Evolutionary conservation across 768 basidiomycete species (phyloP).

Genomic region (Russula sp.): DNA sequence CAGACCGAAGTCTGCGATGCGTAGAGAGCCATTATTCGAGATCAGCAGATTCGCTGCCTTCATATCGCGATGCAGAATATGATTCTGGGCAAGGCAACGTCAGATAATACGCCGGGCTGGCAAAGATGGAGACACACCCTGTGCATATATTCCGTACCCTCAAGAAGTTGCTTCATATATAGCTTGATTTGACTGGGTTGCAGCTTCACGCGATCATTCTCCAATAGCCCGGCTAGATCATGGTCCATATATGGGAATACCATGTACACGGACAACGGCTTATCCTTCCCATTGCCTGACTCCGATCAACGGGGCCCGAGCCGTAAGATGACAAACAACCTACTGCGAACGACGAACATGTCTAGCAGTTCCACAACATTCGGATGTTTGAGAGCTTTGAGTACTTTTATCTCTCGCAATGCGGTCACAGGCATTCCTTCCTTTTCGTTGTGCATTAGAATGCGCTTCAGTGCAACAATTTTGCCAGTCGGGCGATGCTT

Average conservation of each 20-base stretch:
- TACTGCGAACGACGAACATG: slow-evolving; percentile 85
- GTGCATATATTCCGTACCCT: slow-evolving; percentile 96
- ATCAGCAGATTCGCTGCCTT: slow-evolving; percentile 97
- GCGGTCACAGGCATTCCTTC: slow-evolving; percentile 98
- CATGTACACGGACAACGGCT: slow-evolving; percentile 86
- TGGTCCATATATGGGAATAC: slow-evolving; percentile 99
- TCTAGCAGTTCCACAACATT: slow-evolving; percentile 85
- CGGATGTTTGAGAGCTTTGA: slow-evolving; percentile 83
- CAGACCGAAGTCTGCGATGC: slow-evolving; percentile 95
- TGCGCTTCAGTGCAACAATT: slow-evolving; percentile 85
- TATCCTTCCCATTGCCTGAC: slow-evolving; percentile 57
- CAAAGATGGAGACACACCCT: slow-evolving; percentile 47
- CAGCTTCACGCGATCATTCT: slow-evolving; percentile 84
- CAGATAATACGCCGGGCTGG: slow-evolving; percentile 6
- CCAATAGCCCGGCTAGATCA: slow-evolving; percentile 89
- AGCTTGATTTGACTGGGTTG: slow-evolving; percentile 86
- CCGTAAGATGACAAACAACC: slow-evolving; percentile 28
- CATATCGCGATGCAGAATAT: slow-evolving; percentile 97
- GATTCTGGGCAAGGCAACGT: slow-evolving; percentile 52
- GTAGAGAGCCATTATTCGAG: slow-evolving; percentile 73
- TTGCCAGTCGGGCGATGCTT: slow-evolving; percentile 53
- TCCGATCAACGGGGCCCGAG: slow-evolving; percentile 7
- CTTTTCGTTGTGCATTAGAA: slow-evolving; percentile 93
- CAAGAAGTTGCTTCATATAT: slow-evolving; percentile 93
- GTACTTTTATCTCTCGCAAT: slow-evolving; percentile 91